A percentile compares a stretch with the other conserved stretches of the same genome.
Conservation (phyloP, 1,139 yeast species). For the Scheffersomyces cryptocercus region DNA sequence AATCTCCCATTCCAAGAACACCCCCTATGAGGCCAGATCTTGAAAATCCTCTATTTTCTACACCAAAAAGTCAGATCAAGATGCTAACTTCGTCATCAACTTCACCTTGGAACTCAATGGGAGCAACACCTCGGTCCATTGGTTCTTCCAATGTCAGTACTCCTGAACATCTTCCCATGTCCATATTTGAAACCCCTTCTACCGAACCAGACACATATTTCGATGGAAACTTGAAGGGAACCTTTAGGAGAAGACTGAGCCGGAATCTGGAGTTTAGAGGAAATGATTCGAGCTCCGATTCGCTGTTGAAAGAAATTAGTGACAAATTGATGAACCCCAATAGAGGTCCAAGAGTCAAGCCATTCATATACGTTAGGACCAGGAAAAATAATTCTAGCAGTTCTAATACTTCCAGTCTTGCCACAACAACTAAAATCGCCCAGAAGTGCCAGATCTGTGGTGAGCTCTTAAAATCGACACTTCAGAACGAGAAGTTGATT, state of each 20-base stretch:
- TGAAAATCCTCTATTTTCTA: too few relatives aligned
- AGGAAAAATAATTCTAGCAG: constrained; percentile 12
- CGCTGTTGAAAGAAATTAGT: not conserved
- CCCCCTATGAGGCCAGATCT: too few relatives aligned
- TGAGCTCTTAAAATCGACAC: constrained; percentile 32
- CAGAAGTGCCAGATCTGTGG: constrained; percentile 39
- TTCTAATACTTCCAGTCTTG: not conserved
- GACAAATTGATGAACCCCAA: not conserved
- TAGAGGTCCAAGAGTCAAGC: constrained; percentile 29
- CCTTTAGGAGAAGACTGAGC: not conserved
- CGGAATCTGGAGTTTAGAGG: too few relatives aligned
- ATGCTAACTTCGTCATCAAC: too few relatives aligned
- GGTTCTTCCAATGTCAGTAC: too few relatives aligned
- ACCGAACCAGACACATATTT: not conserved
- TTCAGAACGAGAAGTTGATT: constrained; percentile 34
- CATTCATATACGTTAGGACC: constrained; percentile 22
- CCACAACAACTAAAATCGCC: not conserved
- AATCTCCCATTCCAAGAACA: too few relatives aligned
- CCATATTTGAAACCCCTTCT: not conserved
- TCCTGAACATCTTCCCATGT: too few relatives aligned
- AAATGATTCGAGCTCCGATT: not conserved
- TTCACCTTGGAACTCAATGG: too few relatives aligned
- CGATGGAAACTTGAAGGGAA: not conserved
- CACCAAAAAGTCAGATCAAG: too few relatives aligned
- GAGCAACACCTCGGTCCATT: too few relatives aligned